Base-by-base conservation (phyloP, 164 flowering plant genomes). In the Pachysandra terminalis region DNA sequence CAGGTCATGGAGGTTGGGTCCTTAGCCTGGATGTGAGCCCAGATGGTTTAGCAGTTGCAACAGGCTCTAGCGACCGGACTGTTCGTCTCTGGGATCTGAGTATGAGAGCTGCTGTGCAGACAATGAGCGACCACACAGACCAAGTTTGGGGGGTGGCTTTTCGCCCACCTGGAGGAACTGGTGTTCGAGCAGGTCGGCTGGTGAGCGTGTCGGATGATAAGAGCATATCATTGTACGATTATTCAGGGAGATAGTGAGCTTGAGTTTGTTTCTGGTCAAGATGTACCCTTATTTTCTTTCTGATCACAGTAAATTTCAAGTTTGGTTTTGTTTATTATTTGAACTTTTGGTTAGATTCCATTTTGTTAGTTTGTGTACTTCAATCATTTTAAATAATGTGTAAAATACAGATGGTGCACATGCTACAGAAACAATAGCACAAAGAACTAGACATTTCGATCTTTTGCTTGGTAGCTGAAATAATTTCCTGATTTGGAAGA, bases 131-230 rank as follows among this genome's bases (percentile, higher is more conserved):
- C 82, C 99, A 96, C 60, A 65, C 80, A 2, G 99, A 93, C 74
- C 95, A 88, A 81, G 98, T 96, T 0, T 96, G 98, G 99, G 89
- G 86, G 7, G 99, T 96, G 71, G 86, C 96, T 0, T 96, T 93
- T 72, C 86, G 91, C 23, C 98, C 96, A n/a, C 79, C 83, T 0
- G 86, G 85, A 10, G 85, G 86, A 24, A 56, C 79, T 16, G 90
- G 87, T 9, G 81, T 81, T 8, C 82, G 92, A 9, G 82, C 81
- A 17, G 94, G 96, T 28, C 81, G 94, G 73, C 96, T 96, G 49
- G 99, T 86, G 10, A 96, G 98, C 56, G 98, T 91, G 13, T 92
- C 99, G 2, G 98, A 96, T 73, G 99, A 96, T 75, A 96, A 87
- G 80, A 88, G 93, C 74, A 79, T 95, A 56, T 85, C 97, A 3